Conservation (phyloP, 768 basidiomycete species). For the Dendrothele bispora region DNA sequence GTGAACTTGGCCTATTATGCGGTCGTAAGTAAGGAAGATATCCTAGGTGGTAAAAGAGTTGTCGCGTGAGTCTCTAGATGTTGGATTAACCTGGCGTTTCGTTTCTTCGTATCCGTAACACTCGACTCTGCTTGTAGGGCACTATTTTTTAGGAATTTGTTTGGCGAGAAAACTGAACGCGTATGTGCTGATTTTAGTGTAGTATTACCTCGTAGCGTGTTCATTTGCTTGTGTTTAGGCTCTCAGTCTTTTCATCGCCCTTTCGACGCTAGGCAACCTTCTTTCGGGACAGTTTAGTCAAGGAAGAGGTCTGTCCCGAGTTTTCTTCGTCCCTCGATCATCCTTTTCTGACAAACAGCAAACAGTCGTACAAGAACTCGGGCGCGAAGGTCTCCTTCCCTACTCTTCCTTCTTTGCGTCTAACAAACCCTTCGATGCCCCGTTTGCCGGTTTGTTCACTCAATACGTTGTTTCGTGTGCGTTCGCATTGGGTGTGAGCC, state of each 20-base stretch:
- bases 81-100: too few species aligned
- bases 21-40: slow-evolving; percentile 69
- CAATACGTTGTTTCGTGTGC: slow-evolving; percentile 62
- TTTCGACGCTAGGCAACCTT: slow-evolving; percentile 66
- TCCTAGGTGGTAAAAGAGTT: slow-evolving; percentile 60
- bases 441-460: slow-evolving; percentile 58
- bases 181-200: slow-evolving; percentile 33
- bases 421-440: slow-evolving; percentile 70
- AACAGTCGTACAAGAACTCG: slow-evolving; percentile 71
- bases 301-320: slow-evolving; percentile 50
- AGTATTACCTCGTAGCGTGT: not conserved
- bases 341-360: not conserved
- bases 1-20: slow-evolving; percentile 77
- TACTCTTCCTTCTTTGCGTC: slow-evolving; percentile 67
- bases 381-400: slow-evolving; percentile 69
- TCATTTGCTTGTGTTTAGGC: slow-evolving; percentile 32
- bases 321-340: not conserved
- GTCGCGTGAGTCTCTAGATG: slow-evolving; percentile 53
- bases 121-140: slow-evolving; percentile 38
- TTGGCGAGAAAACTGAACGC: slow-evolving; percentile 59
- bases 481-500: slow-evolving; percentile 56
- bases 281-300: slow-evolving; percentile 65
- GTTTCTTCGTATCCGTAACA: not conserved
- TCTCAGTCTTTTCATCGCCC: slow-evolving; percentile 59
- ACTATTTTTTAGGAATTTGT: slow-evolving; percentile 74